These are phyloP conservation scores for Solanum piurae DNA, from an alignment of 257 asterid genomes.

Conservation along the genomic window DNA sequence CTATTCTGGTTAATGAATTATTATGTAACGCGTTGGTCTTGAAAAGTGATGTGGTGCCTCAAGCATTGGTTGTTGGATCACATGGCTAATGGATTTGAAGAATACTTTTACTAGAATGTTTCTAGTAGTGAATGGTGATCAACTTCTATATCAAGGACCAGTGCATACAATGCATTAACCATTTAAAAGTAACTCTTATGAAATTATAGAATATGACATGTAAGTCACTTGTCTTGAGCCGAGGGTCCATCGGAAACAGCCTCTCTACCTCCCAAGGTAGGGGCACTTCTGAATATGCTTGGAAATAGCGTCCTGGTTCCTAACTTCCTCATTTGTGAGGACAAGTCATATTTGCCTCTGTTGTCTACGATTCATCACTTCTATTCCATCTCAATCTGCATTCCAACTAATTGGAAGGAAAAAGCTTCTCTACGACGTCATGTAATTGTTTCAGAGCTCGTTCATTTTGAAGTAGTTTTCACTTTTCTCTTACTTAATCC, in stretches of 20 bases:
- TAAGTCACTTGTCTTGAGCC: not conserved
- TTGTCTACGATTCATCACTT: not conserved
- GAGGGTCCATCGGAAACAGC: not conserved
- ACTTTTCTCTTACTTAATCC: not conserved
- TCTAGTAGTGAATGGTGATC: not conserved
- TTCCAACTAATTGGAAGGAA: not conserved
- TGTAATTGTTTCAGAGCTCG: not conserved
- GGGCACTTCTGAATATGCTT: not conserved
- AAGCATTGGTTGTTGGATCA: not conserved
- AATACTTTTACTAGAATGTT: not conserved
- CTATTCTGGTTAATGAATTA: not conserved
- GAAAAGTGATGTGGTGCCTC: not conserved
- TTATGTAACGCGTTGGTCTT: not conserved
- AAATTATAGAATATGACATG: not conserved
- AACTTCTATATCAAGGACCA: not conserved
- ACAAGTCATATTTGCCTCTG: not conserved
- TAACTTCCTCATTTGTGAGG: not conserved
- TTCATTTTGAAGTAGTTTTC: not conserved
- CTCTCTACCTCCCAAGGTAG: not conserved
- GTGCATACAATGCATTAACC: not conserved
- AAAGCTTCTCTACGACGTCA: not conserved
- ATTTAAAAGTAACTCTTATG: not conserved
- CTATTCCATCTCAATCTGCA: not conserved
- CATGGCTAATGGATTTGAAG: not conserved
- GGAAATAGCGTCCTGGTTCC: not conserved